Base-by-base conservation (phyloP, 805 yeast species). In the Candida methanosorbosa region DNA sequence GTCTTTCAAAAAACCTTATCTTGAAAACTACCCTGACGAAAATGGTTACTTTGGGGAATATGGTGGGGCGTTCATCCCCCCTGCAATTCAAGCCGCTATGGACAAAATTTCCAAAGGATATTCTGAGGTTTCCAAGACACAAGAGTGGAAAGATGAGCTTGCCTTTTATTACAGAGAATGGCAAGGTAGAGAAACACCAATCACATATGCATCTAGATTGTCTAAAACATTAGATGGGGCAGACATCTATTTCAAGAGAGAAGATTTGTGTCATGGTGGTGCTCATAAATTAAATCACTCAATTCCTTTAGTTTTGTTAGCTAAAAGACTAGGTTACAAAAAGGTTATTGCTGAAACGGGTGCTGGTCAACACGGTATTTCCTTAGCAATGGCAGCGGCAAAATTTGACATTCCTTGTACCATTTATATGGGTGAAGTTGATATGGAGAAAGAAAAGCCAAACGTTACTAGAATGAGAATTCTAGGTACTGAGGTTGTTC, bases 201-300 rank as follows among this genome's bases (percentile, higher is more conserved):
- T 39, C 23, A 27, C 42, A 6, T 35, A 39, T 21, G 37, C 38
- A 12, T 30, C 30, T 21, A 29, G 42, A 27, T 18, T 39, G 3
- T 15, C 34, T 9, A 35, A 85, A 60, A 61, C 80, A 49, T 87
- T 87, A 28, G 97, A 97, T 24, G 98, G 98, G 50, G 90, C 94
- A 13, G 81, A 82, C 52, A 88, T 92, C 61, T 92, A 97, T 97
- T 75, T 92, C 54, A 92, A 92, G 64, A 81, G 99, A 65, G 99
- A 92, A 68, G 99, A 92, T 56, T 64, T 83, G 57, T 67, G 67
- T 52, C 72, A 66, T 47, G 66, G 69, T 5, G 72, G 72, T 13
- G 52, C 63, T 29, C 72, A 66, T 54, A 66, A 66, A 48, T 63
- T 66, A 49, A 66, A 66, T 53, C 68, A 66, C 40, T 71, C 70